Percentiles rank a stretch among this genome's conserved stretches.
Conservation (phyloP, 768 basidiomycete genomes). For the Amanita brunnescens region DNA sequence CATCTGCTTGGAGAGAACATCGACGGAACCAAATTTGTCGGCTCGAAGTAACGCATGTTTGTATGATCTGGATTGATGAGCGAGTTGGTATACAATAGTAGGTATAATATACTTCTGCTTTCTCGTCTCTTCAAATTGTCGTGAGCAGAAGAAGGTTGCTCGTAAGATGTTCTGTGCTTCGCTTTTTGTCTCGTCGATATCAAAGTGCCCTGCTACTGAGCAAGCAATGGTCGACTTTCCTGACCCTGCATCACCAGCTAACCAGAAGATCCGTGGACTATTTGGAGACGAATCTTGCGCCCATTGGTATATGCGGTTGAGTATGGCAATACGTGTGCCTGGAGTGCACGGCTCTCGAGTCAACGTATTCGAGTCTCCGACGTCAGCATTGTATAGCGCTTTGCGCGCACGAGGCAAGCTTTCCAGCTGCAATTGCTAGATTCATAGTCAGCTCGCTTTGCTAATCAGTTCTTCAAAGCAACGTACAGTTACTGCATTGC, state of each 20-base stretch:
- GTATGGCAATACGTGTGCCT: background rate
- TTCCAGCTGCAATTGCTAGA: too few species aligned
- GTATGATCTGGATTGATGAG: background rate
- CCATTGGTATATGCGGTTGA: background rate
- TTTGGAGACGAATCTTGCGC: too few species aligned
- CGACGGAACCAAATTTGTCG: background rate
- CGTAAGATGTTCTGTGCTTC: too few species aligned
- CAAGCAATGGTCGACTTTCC: background rate
- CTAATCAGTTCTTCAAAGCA: too few species aligned
- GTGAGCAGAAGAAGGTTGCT: conserved; percentile 7
- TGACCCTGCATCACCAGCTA: background rate
- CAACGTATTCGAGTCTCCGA: too few species aligned
- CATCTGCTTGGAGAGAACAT: background rate
- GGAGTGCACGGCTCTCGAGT: too few species aligned
- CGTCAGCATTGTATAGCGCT: too few species aligned
- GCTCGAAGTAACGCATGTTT: background rate
- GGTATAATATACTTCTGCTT: background rate
- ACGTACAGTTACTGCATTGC: too few species aligned
- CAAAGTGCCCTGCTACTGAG: background rate
- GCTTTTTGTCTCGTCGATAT: background rate
- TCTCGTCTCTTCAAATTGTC: background rate
- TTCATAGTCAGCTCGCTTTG: too few species aligned
- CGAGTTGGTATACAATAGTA: conserved; percentile 5
- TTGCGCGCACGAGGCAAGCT: too few species aligned
- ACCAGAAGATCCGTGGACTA: background rate